Evolutionary conservation across 805 yeast genomes (phyloP).

Genomic region (Ogataea wickerhamii): DNA sequence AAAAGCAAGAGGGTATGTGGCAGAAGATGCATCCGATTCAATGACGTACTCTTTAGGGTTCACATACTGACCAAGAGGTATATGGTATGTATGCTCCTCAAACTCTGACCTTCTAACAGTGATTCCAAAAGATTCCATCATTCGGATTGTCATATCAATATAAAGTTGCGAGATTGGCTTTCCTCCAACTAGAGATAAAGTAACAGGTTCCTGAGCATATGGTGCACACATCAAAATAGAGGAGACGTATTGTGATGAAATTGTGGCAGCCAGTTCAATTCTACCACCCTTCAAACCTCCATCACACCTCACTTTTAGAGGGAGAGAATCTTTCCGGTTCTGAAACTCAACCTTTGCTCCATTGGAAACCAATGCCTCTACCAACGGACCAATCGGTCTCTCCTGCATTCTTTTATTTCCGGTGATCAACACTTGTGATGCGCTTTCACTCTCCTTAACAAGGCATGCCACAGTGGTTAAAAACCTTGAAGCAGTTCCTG

Average conservation of each 20-base stretch:
- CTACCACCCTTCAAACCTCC: conserved; percentile 81
- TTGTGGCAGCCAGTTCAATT: conserved; percentile 91
- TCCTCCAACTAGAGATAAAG: conserved; percentile 87
- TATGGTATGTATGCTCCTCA: conserved; percentile 81
- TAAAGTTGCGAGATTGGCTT: conserved; percentile 94
- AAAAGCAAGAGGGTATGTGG: conserved; percentile 95
- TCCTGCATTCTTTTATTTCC: conserved; percentile 98
- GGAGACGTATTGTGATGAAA: conserved; percentile 96
- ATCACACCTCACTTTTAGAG: conserved; percentile 69
- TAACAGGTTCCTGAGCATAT: conserved; percentile 84
- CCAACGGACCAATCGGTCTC: conserved; percentile 94
- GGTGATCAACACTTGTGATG: conserved; percentile 60
- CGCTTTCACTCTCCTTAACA: conserved; percentile 46
- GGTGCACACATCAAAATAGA: conserved; percentile 98
- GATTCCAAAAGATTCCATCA: conserved; percentile 92
- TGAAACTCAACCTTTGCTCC: conserved; percentile 74
- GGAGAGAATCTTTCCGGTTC: conserved; percentile 78
- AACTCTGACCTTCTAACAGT: conserved; percentile 63
- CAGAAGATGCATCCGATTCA: conserved; percentile 97
- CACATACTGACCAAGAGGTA: conserved; percentile 76
- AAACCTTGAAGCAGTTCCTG: conserved; percentile 97
- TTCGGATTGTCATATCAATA: conserved; percentile 93
- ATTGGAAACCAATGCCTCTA: conserved; percentile 79
- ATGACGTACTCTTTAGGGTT: conserved; percentile 85
- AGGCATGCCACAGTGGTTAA: conserved; percentile 89